Conservation (phyloP, 2,329 filamentous ascomycete species). For the Chaetothyriales sp. region DNA sequence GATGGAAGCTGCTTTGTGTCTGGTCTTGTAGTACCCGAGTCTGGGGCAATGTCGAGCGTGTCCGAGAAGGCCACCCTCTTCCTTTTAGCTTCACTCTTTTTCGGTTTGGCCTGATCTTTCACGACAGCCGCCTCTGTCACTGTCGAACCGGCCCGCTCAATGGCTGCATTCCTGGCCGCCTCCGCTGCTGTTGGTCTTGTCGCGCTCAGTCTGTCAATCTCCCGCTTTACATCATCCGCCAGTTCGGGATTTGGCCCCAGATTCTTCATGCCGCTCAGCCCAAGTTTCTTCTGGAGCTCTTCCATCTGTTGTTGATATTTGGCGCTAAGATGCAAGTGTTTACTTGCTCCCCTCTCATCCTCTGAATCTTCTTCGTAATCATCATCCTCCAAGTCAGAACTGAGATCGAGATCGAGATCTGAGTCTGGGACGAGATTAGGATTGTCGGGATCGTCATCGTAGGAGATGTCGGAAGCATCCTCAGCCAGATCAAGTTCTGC, state of each 20-base stretch:
- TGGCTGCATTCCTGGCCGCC: constrained; percentile 16
- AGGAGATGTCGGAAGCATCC: constrained; percentile 32
- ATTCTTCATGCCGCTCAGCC: constrained; percentile 41
- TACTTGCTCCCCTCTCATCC: constrained; percentile 62
- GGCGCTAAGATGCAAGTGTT: constrained; percentile 49
- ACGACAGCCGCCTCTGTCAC: constrained; percentile 1
- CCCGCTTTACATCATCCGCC: constrained; percentile 1
- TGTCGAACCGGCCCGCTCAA: constrained; percentile 7
- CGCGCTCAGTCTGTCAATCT: background rate
- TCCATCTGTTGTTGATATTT: constrained; percentile 72
- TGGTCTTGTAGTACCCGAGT: background rate
- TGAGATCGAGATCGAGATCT: constrained; percentile 8
- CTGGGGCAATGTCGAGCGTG: constrained; percentile 42
- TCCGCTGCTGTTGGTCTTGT: constrained; percentile 15
- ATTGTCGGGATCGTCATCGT: constrained; percentile 39
- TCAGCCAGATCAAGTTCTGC: constrained; percentile 80
- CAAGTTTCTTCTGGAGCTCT: constrained; percentile 62
- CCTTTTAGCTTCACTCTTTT: constrained; percentile 64
- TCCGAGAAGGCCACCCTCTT: constrained; percentile 48
- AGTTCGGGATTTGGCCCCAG: constrained; percentile 33
- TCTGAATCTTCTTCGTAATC: constrained; percentile 50
- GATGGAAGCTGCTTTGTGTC: constrained; percentile 13
- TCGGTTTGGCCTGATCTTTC: constrained; percentile 23
- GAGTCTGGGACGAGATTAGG: constrained; percentile 3
- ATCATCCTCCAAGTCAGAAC: constrained; percentile 24